These are phyloP conservation scores for Rhizomucor miehei DNA, from an alignment of 371 early-diverging fungal species.

Conservation along the genomic window DNA sequence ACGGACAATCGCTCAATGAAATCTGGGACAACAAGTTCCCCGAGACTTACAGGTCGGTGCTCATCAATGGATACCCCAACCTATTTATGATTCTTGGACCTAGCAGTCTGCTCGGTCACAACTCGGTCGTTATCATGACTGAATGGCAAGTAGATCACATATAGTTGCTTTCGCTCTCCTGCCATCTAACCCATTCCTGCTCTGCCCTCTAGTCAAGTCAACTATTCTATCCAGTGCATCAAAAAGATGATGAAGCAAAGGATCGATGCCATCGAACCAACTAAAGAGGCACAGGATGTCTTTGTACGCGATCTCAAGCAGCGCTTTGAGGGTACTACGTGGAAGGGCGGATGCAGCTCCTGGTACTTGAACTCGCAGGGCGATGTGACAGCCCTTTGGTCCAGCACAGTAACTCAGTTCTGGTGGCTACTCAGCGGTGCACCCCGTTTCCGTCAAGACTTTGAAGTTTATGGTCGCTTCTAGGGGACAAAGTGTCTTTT, in stretches of 20 bases:
- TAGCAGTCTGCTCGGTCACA: conserved; percentile 11
- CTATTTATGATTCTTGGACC: conserved; percentile 41
- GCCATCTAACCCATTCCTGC: background rate
- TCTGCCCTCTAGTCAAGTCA: conserved; percentile 18
- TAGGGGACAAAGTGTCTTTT: too few relatives aligned
- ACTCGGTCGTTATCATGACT: conserved; percentile 14
- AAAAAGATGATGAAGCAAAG: conserved; percentile 11
- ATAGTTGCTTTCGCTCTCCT: background rate
- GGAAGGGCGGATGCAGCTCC: conserved; percentile 20
- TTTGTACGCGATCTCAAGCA: conserved; percentile 15
- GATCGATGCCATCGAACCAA: conserved; percentile 20
- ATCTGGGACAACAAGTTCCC: conserved; percentile 17
- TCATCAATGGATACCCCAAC: conserved; percentile 40
- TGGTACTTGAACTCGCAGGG: conserved; percentile 24
- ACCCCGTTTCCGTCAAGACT: too few relatives aligned
- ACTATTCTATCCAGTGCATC: conserved; percentile 16
- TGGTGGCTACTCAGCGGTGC: conserved; percentile 12
- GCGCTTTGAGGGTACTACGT: conserved; percentile 17
- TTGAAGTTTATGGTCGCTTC: too few relatives aligned
- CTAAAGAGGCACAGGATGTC: conserved; percentile 15
- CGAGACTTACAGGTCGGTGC: conserved; percentile 28
- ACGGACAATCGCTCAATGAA: conserved; percentile 13
- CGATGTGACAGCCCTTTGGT: conserved; percentile 26
- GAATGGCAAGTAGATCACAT: conserved; percentile 11
- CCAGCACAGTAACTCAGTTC: conserved; percentile 18